Base-by-base conservation (phyloP, 1,284 basidiomycete genomes). In the Hymenochaete sp. region DNA sequence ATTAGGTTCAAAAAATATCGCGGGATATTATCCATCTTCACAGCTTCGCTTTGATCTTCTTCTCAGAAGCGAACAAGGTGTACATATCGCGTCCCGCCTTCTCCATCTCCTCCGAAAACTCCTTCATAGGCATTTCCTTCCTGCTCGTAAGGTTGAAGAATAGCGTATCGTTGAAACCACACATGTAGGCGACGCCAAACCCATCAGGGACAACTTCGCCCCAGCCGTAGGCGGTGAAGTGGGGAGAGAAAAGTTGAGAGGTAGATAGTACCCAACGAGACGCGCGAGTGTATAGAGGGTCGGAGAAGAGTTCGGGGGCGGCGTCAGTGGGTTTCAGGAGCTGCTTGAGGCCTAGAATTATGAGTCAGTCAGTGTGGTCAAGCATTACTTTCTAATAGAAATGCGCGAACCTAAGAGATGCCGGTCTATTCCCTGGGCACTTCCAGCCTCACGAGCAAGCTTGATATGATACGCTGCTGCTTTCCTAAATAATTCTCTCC, bases 161-260 rank as follows among this genome's bases (percentile, higher is more conserved):
- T 21, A 92, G 63, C 53, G 73, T 39, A 73, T 74, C 77, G 56
- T 85, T 76, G 56, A 75, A 81, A 32, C 82, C 81, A 14, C 82
- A 82, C 77, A 83, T 75, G 55, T 87, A 86, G 21, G 82, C 77
- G 26, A 85, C 75, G 26, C 84, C 85, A 57, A 86, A 87, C 3
- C 86, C 86, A 52, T 87, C 75, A 1, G 80, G 78, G 11, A 86
- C 81, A 46, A 91, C 77, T 68, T 88, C 86, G 44, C 87, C 88
- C 82, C 85, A 92, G 26, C 90, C 90, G 64, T 93, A 93, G 18
- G 75, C 79, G 38, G 71, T 71, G 57, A 93, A 82, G 57, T 84
- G 76, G 51, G 81, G 80, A 18, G 84, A 87, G 61, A 85, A 91
- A 44, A 95, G 75, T 18, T 89, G 85, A 32, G 84, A 89, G n/a